phyloP scores from a whole-genome alignment of 2,329 filamentous ascomycete species.

The Alternaria sp. region DNA sequence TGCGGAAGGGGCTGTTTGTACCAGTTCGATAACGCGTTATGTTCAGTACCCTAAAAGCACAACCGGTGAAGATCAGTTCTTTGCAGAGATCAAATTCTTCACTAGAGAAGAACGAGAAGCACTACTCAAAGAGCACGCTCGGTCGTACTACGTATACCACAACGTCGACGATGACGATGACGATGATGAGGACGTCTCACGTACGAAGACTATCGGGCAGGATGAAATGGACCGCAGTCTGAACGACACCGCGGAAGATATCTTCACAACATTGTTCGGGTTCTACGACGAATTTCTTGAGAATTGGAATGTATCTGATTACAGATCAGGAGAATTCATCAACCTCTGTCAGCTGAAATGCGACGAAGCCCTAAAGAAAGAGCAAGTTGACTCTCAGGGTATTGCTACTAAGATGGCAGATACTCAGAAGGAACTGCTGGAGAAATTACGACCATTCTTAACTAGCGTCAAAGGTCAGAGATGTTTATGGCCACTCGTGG shows the following conservation, averaged over 20 bases:
- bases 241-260: conserved; percentile 32
- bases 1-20: conserved; percentile 32
- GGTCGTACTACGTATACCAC: conserved; percentile 22
- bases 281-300: conserved; percentile 19
- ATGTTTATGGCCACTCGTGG: conserved; percentile 35
- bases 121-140: conserved; percentile 27
- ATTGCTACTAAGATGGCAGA: not conserved
- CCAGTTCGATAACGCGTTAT: conserved; percentile 9
- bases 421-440: conserved; percentile 17
- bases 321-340: conserved; percentile 18
- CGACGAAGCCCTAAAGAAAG: conserved; percentile 15
- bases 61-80: conserved; percentile 22
- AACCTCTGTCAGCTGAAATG: conserved; percentile 27
- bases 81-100: conserved; percentile 29
- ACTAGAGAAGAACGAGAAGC: conserved; percentile 16
- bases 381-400: not conserved
- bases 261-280: conserved; percentile 31
- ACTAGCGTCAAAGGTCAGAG: conserved; percentile 22
- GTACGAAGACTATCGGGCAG: conserved; percentile 1
- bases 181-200: conserved; percentile 26
- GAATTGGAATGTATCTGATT: conserved; percentile 13
- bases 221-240: conserved; percentile 25
- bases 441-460: conserved; percentile 19
- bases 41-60: not conserved
- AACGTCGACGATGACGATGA: conserved; percentile 22